Conservation (phyloP, 805 yeast genomes). For the Zygosaccharomyces lentus region DNA sequence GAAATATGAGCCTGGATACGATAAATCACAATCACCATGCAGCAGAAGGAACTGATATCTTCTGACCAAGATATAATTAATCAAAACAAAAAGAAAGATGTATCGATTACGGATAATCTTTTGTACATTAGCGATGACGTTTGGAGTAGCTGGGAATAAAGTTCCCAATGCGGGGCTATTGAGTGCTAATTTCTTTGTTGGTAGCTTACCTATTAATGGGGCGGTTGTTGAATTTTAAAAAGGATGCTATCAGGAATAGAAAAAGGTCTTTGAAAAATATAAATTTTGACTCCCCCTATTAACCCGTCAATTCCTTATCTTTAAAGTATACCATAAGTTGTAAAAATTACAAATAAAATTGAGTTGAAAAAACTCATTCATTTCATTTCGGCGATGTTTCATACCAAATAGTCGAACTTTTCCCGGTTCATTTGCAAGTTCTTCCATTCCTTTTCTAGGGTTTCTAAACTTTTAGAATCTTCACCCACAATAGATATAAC, state of each 20-base stretch:
- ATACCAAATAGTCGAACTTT: conserved; percentile 5
- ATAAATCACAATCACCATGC: conserved; percentile 13
- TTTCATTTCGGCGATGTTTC: conserved; percentile 1
- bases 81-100: not conserved
- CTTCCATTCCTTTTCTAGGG: conserved; percentile 13
- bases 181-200: not conserved
- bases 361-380: not conserved
- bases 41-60: conserved; percentile 16
- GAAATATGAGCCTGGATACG: conserved; percentile 23
- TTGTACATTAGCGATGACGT: not conserved
- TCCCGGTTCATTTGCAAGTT: conserved; percentile 7
- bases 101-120: not conserved
- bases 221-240: not conserved
- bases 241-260: not conserved
- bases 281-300: not conserved
- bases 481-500: conserved; percentile 5
- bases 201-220: not conserved
- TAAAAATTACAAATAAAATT: conserved; percentile 1
- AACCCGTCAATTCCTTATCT: not conserved
- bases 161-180: not conserved
- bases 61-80: conserved; percentile 9
- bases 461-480: conserved; percentile 1
- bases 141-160: not conserved
- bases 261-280: not conserved
- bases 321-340: not conserved